Percentiles rank a stretch among this genome's conserved stretches.
Conservation (phyloP, 2,329 filamentous ascomycete species). For the Xylaria sp. region DNA sequence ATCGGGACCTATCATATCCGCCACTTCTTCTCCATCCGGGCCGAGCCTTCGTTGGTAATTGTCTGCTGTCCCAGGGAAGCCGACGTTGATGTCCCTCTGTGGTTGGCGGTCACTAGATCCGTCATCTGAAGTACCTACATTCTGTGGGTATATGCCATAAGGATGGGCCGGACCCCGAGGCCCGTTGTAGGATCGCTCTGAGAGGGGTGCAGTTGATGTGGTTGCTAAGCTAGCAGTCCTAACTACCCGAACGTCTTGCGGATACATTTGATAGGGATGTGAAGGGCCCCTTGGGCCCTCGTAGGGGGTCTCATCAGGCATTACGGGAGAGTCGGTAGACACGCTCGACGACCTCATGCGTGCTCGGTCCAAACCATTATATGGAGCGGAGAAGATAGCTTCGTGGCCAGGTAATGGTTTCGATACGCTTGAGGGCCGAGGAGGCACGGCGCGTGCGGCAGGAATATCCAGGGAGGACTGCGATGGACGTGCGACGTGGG, state of each 20-base stretch:
- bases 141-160: slow-evolving; percentile 88
- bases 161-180: slow-evolving; percentile 80
- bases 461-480: slow-evolving; percentile 39
- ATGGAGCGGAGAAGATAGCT: slow-evolving; percentile 62
- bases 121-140: slow-evolving; percentile 68
- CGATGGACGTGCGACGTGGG: slow-evolving; percentile 39
- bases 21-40: slow-evolving; percentile 85
- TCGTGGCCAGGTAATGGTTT: slow-evolving; percentile 63
- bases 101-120: slow-evolving; percentile 49
- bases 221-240: slow-evolving; percentile 74
- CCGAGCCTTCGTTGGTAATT: slow-evolving; percentile 78
- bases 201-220: slow-evolving; percentile 71
- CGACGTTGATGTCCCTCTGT: slow-evolving; percentile 69
- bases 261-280: slow-evolving; percentile 86
- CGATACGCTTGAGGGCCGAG: slow-evolving; percentile 64
- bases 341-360: slow-evolving; percentile 47
- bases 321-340: slow-evolving; percentile 53
- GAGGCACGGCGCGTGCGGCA: slow-evolving; percentile 40
- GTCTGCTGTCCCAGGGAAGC: slow-evolving; percentile 75
- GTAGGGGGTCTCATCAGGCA: slow-evolving; percentile 70
- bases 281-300: slow-evolving; percentile 77
- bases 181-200: slow-evolving; percentile 68
- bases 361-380: slow-evolving; percentile 56
- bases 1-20: slow-evolving; percentile 85
- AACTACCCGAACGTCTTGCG: slow-evolving; percentile 68